phyloP scores from a whole-genome alignment of 441 rosid genomes.

The Hura crepitans region DNA sequence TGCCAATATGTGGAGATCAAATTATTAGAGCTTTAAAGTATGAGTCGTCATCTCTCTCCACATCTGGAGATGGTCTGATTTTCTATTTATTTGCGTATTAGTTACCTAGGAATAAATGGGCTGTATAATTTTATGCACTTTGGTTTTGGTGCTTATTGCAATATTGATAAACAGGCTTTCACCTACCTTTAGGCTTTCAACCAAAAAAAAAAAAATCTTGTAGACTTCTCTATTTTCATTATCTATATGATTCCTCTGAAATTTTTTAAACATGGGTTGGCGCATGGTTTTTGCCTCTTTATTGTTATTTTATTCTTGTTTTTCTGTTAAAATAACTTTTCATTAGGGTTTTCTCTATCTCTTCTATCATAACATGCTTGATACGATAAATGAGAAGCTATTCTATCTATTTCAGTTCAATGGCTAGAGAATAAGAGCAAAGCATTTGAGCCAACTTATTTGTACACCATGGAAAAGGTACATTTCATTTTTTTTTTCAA shows the following conservation, averaged over 20 bases:
- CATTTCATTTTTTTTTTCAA: neutral
- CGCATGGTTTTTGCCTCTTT: neutral
- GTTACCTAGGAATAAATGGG: neutral
- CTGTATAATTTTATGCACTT: neutral
- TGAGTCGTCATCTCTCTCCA: neutral
- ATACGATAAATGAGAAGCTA: conserved; percentile 10
- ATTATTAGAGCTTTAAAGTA: neutral
- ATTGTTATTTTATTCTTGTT: neutral
- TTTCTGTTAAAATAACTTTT: neutral
- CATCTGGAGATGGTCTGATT: neutral
- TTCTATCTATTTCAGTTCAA: conserved; percentile 46
- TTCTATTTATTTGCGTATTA: neutral
- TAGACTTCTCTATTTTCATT: neutral
- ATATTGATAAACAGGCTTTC: neutral
- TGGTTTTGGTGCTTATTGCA: neutral
- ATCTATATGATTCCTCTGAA: neutral
- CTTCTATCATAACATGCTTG: neutral
- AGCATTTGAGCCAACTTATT: conserved; percentile 82
- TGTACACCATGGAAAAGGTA: conserved; percentile 95
- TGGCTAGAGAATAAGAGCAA: conserved; percentile 81
- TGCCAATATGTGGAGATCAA: neutral
- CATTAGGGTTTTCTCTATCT: neutral
- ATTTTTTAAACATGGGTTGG: neutral
- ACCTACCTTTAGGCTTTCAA: neutral
- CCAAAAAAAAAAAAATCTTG: too few species aligned